Evolutionary conservation across 768 basidiomycete genomes (phyloP).

Genomic region (Auricularia cornea): DNA sequence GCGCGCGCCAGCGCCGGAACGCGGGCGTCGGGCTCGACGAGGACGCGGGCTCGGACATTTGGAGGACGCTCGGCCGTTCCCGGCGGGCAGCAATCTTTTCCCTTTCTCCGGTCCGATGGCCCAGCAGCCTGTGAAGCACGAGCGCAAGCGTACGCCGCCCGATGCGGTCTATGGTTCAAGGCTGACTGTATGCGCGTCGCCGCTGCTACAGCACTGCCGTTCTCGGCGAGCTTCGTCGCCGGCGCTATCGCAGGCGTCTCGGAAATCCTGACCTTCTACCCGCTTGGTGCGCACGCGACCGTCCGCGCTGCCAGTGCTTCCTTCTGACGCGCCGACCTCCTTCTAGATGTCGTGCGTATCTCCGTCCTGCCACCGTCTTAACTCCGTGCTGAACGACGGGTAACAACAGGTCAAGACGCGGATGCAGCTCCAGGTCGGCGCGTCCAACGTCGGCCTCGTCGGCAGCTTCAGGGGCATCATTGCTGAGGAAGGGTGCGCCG

Average conservation of each 20-base stretch:
- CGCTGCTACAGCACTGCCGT: conserved; percentile 56
- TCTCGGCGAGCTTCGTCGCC: conserved; percentile 83
- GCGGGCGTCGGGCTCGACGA: no score
- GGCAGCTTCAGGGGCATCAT: conserved; percentile 79
- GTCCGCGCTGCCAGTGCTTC: background rate
- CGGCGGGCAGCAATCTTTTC: no score
- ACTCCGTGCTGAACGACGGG: no score
- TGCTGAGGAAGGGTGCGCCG: conserved; percentile 77
- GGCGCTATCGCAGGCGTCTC: conserved; percentile 89
- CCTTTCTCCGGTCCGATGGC: no score
- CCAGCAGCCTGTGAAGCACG: no score
- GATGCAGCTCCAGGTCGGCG: conserved; percentile 92
- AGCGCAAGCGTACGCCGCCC: no score
- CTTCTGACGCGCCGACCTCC: background rate
- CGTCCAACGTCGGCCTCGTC: conserved; percentile 64
- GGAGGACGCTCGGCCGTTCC: no score
- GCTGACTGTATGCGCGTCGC: no score
- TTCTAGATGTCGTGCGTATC: conserved; percentile 71
- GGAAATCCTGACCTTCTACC: conserved; percentile 68
- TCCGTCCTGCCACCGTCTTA: background rate
- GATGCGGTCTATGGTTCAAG: no score
- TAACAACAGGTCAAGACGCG: conserved; percentile 98
- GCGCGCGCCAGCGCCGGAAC: no score
- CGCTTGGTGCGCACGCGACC: conserved; percentile 67
- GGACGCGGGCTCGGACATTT: no score